phyloP scores from a whole-genome alignment of 1,284 basidiomycete species.

The Moesziomyces aphidis region DNA sequence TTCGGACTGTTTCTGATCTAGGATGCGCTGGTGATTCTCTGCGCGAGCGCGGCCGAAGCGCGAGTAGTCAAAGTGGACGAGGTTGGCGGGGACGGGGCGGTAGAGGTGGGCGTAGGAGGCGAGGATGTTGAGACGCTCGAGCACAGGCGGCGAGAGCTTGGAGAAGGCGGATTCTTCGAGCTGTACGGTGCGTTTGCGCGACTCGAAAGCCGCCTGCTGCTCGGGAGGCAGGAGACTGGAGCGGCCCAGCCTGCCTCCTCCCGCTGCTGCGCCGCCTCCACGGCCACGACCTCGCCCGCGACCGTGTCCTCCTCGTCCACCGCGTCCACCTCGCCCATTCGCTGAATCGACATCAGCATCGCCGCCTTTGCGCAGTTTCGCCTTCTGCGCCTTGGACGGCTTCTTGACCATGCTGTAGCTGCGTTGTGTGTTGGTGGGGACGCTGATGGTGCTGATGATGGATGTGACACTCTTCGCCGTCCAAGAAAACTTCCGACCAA shows the following conservation, averaged over 20 bases:
- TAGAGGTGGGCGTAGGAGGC: conserved; percentile 43
- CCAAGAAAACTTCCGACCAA: not conserved
- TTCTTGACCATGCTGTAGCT: conserved; percentile 40
- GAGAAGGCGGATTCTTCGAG: conserved; percentile 53
- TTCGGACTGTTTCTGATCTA: conserved; percentile 14
- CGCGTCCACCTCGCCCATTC: conserved; percentile 7
- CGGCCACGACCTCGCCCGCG: conserved; percentile 20
- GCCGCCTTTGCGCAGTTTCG: conserved; percentile 29
- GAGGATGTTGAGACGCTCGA: conserved; percentile 52
- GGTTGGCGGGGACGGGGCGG: conserved; percentile 33
- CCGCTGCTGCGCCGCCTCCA: conserved; percentile 12
- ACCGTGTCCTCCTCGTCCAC: conserved; percentile 6
- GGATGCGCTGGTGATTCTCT: conserved; percentile 25
- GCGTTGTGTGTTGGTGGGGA: not conserved
- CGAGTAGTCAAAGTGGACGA: conserved; percentile 35
- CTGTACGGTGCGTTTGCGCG: conserved; percentile 37
- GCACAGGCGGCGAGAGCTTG: conserved; percentile 47
- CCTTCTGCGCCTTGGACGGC: conserved; percentile 48
- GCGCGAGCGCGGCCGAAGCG: conserved; percentile 43
- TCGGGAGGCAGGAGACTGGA: conserved; percentile 37
- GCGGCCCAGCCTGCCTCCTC: conserved; percentile 17
- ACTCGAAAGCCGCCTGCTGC: conserved; percentile 37
- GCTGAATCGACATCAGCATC: conserved; percentile 10
- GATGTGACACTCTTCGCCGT: not conserved
- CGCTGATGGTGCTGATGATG: conserved; percentile 1